A percentile compares a stretch with the other conserved stretches of the same genome.
These are phyloP conservation scores for Spizellomyces punctatus DNA, from an alignment of 192 early-diverging fungal genomes.

Conservation along the genomic window DNA sequence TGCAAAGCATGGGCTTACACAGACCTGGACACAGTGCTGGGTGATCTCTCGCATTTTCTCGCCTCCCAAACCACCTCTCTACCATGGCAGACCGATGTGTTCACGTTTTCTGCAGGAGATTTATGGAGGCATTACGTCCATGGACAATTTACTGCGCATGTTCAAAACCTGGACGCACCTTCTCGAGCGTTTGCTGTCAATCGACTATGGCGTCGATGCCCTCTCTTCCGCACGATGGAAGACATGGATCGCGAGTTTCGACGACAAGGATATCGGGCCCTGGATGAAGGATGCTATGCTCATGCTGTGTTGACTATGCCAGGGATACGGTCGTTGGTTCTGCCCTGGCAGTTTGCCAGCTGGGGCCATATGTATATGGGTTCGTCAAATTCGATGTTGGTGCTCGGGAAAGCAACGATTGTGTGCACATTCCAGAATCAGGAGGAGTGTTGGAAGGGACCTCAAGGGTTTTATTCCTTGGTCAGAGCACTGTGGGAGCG, in stretches of 20 bases:
- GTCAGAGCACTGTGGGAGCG: too few relatives aligned
- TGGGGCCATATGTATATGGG: too few relatives aligned
- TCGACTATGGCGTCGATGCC: slow-evolving; percentile 12
- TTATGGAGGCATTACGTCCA: slow-evolving; percentile 11
- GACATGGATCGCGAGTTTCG: background rate
- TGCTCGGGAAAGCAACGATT: too few relatives aligned
- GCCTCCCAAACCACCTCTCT: background rate
- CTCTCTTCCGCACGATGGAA: background rate
- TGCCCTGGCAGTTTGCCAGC: too few relatives aligned
- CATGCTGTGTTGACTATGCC: background rate
- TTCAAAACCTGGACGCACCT: background rate
- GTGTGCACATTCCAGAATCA: too few relatives aligned
- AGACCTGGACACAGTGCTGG: slow-evolving; percentile 20
- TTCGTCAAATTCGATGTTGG: too few relatives aligned
- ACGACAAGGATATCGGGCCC: slow-evolving; percentile 1
- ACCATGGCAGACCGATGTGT: slow-evolving; percentile 12
- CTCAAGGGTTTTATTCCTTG: too few relatives aligned
- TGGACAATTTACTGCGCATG: slow-evolving; percentile 21
- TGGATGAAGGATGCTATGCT: slow-evolving; percentile 29
- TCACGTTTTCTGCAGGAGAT: slow-evolving; percentile 10
- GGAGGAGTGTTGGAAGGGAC: too few relatives aligned
- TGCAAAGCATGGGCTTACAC: slow-evolving; percentile 27
- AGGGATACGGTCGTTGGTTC: too few relatives aligned
- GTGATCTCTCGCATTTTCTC: background rate
- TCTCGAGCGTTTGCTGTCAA: background rate